Base-by-base conservation (phyloP, 2,329 filamentous ascomycete genomes). In the Biscogniauxia mediterranea region DNA sequence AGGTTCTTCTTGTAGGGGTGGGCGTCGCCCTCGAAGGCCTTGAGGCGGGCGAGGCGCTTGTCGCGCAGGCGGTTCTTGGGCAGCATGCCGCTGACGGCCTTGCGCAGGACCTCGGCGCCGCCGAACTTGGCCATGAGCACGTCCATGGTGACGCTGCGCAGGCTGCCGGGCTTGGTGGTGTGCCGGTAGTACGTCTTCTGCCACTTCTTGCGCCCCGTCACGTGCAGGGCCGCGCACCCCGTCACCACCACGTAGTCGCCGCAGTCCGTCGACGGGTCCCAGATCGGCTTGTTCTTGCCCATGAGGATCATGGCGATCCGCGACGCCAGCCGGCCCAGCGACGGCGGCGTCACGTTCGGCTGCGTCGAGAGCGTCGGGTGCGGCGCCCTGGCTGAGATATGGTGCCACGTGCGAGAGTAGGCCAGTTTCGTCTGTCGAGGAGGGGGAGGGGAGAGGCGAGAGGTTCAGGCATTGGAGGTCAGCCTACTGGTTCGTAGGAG, bases 251-350 rank as follows among this genome's bases (percentile, higher is more conserved):
- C 93, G 78, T 99, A 99, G 86, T 99, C 95, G 70, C 95, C 95
- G 83, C 95, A 98, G 83, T 99, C 95, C 64, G 93, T 97, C 21
- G 93, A 97, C 1, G 95, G 95, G 79, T 98, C 92, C 81, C 88
- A 99, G 77, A 95, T 97, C 21, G 95, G 95, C 81, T 99, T 99
- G 85, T 99, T 90, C 83, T 99, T 99, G 80, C 95, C 95, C 93
- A 98, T 97, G 57, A 97, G 87, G 63, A 92, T 83, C 58, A 89
- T 82, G 64, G 93, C 94, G 76, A 97, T 97, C 65, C 90, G 88
- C 57, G 90, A 92, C 64, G 94, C 94, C 56, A 97, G 84, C 51
- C 94, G 92, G 69, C 94, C 94, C 50, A 97, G 89, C n/a, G 92
- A 88, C 15, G 93, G 92, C 19, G 87, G 83, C 20, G 87, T 87